Base-by-base conservation (phyloP, 306 rosid species). In the Cucurbita maxima region DNA sequence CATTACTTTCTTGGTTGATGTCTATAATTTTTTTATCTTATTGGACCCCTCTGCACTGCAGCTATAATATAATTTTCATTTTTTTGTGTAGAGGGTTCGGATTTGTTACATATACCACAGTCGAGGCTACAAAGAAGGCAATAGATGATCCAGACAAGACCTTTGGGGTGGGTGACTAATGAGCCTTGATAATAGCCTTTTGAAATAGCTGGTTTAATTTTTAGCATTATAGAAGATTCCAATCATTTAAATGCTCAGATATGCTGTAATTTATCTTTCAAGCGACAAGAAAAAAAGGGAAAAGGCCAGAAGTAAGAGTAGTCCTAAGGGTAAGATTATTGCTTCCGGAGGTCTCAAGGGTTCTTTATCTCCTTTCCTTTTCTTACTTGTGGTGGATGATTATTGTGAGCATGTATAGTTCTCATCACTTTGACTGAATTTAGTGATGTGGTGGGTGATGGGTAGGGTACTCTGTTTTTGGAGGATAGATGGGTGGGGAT, bases 111-210 rank as follows among this genome's bases (percentile, higher is more conserved):
- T 89, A 80, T 84, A 85, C 73, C 87, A 78, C 84, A 8, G 84
- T 78, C 19, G 96, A 89, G 63, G 83, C 95, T 69, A 84, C 96
- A 19, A 89, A 79, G 92, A 92, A 83, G 82, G 97, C 96, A 59
- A 83, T 88, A 69, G 88, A 85, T 68, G 92, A 86, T 79, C 92
- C 84, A 68, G 76, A 82, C 54, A 92, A 84, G 87, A 82, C 36
- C 75, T 87, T 89, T 74, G 88, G 88, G 81, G 95, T 92, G 86
- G 84, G 90, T 43, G 53, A 57, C 58, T 62, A 2, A 44, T 68
- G 30, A 18, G 45, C 61, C 74, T 58, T 51, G 22, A 41, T 22
- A 7, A 19, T 47, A 68, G 47, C 7, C 4, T 50, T 68, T 47
- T 19, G 54, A 7, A 66, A 22, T 25, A 12, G 41, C 13, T 2